Percentiles rank a stretch among this genome's conserved stretches.
Evolutionary conservation across 371 early-diverging fungal genomes (phyloP).

Genomic region (Dentiscutata heterogama): DNA sequence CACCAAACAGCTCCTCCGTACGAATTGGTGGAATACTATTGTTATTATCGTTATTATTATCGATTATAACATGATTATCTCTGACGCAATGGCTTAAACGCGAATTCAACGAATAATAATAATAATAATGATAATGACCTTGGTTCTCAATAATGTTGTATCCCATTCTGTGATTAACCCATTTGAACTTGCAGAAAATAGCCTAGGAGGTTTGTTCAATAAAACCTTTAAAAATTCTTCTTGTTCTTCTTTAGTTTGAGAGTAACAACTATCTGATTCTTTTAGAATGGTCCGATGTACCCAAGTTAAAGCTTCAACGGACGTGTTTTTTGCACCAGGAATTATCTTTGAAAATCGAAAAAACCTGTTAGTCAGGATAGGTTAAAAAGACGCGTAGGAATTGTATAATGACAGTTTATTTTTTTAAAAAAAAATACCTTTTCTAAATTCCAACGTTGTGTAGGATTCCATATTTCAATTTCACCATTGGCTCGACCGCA

Average conservation of each 20-base stretch:
- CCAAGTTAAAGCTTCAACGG: constrained; percentile 89
- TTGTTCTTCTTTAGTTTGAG: constrained; percentile 68
- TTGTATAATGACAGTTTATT: not conserved
- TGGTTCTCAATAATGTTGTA: constrained; percentile 72
- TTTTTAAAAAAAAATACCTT: constrained; percentile 60
- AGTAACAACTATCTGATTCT: constrained; percentile 68
- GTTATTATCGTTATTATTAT: constrained; percentile 15
- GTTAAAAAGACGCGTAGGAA: not conserved
- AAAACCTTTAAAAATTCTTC: constrained; percentile 62
- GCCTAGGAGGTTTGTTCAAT: constrained; percentile 71
- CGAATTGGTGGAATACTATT: constrained; percentile 70
- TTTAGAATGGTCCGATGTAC: constrained; percentile 76
- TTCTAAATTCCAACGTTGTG: constrained; percentile 71
- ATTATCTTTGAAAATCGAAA: constrained; percentile 61
- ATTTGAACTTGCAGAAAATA: constrained; percentile 90
- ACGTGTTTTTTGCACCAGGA: constrained; percentile 80
- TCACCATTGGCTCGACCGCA: constrained; percentile 93
- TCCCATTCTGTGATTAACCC: constrained; percentile 93
- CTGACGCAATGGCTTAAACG: constrained; percentile 20
- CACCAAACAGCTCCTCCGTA: constrained; percentile 96
- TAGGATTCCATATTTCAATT: constrained; percentile 92
- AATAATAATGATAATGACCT: constrained; percentile 56
- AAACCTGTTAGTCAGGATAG: too few species aligned
- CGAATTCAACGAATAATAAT: constrained; percentile 2
- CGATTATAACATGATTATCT: not conserved